Base-by-base conservation (phyloP, 768 basidiomycete species). In the Naematelia encephala region DNA sequence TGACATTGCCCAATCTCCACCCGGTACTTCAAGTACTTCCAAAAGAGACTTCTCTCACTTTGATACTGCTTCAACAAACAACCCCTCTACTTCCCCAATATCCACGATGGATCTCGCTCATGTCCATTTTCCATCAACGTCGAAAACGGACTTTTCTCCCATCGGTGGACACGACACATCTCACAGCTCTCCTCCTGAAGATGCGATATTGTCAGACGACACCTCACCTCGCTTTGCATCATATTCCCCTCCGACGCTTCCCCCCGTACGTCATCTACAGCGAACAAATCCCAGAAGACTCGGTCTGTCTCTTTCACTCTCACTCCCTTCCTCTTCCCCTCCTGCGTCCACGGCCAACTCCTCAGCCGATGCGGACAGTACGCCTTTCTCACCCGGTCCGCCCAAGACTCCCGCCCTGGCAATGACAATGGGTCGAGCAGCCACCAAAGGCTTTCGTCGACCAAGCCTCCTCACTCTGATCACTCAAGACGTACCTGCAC, bases 341-440 rank as follows among this genome's bases (percentile, higher is more conserved):
- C 55, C 43, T 13, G 44, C 22, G 8, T 25, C 23, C 16, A 14
- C 26, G 14, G 29, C 51, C 10, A 26, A 28, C 5, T 23, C 22
- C 23, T 5, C 19, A 22, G 11, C 48, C 25, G 43, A 34, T n/a
- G 11, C 25, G 3, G 62, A 63, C 52, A 54, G 39, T 44, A 68
- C 66, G 10, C 70, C 70, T 4, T 67, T 59, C 54, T 69, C 70
- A 2, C 70, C 70, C 16, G 70, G 70, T 52, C 68, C 68, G 23
- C 64, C 70, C 45, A 64, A 64, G 45, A 67, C 70, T 3, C 66
- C 70, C 1, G 57, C 63, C n/a, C 54, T 69, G 13, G 61, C 68
- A 27, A 62, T 70, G 64, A 61, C 66, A 2, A 29, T 66, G 2
- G 58, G 58, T 28, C 34, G 61, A n/a, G 47, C 56, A 5, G 55